Evolutionary conservation across 1,139 yeast species (phyloP).

Genomic region (Nakaseomyces bracarensis): DNA sequence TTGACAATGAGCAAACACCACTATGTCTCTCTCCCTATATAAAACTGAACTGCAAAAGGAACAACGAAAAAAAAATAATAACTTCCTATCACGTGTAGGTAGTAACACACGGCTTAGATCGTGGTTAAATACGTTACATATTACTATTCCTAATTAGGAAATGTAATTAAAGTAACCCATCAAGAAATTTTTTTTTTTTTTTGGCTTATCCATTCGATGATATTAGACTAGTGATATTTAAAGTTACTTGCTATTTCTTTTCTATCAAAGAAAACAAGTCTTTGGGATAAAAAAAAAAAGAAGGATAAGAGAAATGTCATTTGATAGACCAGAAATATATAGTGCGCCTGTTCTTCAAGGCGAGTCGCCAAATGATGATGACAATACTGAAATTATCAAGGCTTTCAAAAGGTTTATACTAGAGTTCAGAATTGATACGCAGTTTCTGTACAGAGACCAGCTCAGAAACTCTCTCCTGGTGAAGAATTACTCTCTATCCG

Average conservation of each 20-base stretch:
- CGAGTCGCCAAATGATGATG: slow-evolving; percentile 50
- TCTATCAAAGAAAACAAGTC: no score
- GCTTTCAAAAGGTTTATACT: slow-evolving; percentile 77
- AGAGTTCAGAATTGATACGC: slow-evolving; percentile 76
- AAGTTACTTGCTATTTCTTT: no score
- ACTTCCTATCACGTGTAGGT: no score
- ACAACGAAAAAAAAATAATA: no score
- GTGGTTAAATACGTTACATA: background rate
- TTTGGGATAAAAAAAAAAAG: background rate
- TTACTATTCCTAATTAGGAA: slow-evolving; percentile 2
- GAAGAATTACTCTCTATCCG: slow-evolving; percentile 63
- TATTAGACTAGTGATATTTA: no score
- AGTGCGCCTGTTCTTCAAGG: slow-evolving; percentile 86
- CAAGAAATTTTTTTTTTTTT: background rate
- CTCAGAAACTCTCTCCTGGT: slow-evolving; percentile 78
- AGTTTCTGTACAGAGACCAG: slow-evolving; percentile 86
- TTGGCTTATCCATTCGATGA: no score
- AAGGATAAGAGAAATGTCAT: slow-evolving; percentile 35
- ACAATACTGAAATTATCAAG: slow-evolving; percentile 65
- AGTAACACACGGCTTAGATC: no score
- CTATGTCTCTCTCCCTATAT: no score
- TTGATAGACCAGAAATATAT: slow-evolving; percentile 73
- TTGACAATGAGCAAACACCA: no score
- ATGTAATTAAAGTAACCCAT: background rate
- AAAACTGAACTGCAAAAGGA: no score